Percentiles rank a stretch among this genome's conserved stretches.
These are phyloP conservation scores for Aurifilum marmelostoma DNA, from an alignment of 2,329 filamentous ascomycete genomes.

Conservation along the genomic window DNA sequence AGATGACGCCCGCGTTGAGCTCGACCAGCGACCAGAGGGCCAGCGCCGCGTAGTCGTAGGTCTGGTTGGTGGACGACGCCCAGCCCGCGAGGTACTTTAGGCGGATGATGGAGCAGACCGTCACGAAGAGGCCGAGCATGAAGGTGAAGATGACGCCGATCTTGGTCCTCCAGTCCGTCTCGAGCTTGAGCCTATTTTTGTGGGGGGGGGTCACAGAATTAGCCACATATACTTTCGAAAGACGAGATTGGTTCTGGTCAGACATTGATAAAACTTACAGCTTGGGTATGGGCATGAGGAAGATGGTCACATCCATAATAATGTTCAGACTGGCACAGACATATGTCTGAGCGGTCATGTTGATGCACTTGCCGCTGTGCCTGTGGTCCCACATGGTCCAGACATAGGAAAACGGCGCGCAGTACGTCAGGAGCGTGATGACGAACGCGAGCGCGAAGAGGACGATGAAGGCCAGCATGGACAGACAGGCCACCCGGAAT, in stretches of 20 bases:
- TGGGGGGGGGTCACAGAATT: not conserved
- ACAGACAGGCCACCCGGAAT: constrained; percentile 34
- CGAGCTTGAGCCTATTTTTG: constrained; percentile 34
- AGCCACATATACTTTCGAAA: not conserved
- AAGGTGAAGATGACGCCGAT: constrained; percentile 42
- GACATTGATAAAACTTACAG: constrained; percentile 29
- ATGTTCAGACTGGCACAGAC: constrained; percentile 40
- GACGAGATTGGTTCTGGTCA: not conserved
- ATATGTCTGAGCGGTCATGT: constrained; percentile 40
- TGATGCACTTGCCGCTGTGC: constrained; percentile 35
- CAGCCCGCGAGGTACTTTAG: constrained; percentile 41
- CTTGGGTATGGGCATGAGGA: constrained; percentile 41
- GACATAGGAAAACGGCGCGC: constrained; percentile 31
- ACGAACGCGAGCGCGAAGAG: constrained; percentile 31
- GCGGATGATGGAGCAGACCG: constrained; percentile 42
- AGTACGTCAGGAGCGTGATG: constrained; percentile 31
- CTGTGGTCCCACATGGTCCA: constrained; percentile 32
- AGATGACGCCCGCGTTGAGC: constrained; percentile 46
- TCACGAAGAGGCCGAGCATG: constrained; percentile 42
- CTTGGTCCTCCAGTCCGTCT: constrained; percentile 35
- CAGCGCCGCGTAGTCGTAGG: constrained; percentile 46
- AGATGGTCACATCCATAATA: constrained; percentile 40
- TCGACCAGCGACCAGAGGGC: constrained; percentile 50
- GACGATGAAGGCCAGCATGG: constrained; percentile 28
- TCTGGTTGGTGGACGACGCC: constrained; percentile 42